Evolutionary conservation across 2,329 filamentous ascomycete species (phyloP).

Genomic region (Gyromitra esculenta): DNA sequence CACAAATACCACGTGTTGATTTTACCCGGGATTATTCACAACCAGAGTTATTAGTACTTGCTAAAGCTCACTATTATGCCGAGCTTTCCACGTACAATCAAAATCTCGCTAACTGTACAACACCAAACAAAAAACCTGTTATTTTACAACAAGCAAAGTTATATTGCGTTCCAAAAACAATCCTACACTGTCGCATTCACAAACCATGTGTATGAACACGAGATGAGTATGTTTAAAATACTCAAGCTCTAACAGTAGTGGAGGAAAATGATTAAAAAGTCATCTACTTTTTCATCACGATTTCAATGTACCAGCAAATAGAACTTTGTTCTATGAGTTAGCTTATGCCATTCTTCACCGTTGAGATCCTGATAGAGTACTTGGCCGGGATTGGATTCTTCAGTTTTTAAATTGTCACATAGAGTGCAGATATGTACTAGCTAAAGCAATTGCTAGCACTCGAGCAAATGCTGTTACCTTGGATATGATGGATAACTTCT

Average conservation of each 20-base stretch:
- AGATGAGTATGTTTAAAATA: not conserved
- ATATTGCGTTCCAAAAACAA: too few species aligned
- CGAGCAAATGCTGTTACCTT: not conserved
- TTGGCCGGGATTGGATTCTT: not conserved
- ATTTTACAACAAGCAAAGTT: too few species aligned
- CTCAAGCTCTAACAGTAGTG: not conserved
- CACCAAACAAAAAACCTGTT: too few species aligned
- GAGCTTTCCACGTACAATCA: too few species aligned
- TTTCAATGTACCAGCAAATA: not conserved
- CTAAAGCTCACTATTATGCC: too few species aligned
- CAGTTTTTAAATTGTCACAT: not conserved
- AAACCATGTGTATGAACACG: not conserved
- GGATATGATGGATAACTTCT: not conserved
- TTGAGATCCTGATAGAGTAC: too few species aligned
- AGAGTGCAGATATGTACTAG: not conserved
- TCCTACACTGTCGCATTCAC: not conserved
- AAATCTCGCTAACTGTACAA: too few species aligned
- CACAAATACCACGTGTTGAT: not conserved
- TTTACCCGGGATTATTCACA: not conserved
- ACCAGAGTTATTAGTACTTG: not conserved
- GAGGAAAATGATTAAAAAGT: not conserved
- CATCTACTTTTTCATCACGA: not conserved
- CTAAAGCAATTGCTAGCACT: not conserved
- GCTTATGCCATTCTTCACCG: not conserved
- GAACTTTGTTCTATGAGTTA: not conserved